These are phyloP conservation scores for Metschnikowia drakensbergensis DNA, from an alignment of 805 yeast species.

Conservation along the genomic window DNA sequence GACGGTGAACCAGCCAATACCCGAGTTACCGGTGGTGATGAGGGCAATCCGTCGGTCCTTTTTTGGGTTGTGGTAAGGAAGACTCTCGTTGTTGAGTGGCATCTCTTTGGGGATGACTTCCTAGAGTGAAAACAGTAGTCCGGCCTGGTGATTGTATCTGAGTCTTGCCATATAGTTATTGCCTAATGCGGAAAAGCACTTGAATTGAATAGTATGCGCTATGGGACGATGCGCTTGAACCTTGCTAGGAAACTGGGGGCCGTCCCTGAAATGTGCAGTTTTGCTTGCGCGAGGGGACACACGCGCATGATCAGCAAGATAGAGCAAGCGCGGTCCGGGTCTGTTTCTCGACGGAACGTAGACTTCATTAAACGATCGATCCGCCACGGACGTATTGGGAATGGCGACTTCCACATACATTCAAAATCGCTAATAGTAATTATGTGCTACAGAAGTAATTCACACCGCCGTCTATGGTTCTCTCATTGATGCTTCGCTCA, in stretches of 20 bases:
- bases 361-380: too few relatives aligned
- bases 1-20: slow-evolving; percentile 75
- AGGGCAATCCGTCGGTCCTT: slow-evolving; percentile 59
- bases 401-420: too few relatives aligned
- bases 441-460: neutral
- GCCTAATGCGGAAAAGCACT: neutral
- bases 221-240: neutral
- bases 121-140: neutral
- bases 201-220: neutral
- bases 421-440: too few relatives aligned
- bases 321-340: neutral
- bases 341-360: too few relatives aligned
- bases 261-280: slow-evolving; percentile 1
- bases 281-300: neutral
- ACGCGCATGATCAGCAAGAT: slow-evolving; percentile 1
- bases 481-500: too few relatives aligned
- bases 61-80: slow-evolving; percentile 61
- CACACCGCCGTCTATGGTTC: too few relatives aligned
- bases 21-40: slow-evolving; percentile 79
- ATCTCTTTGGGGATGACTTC: slow-evolving; percentile 1
- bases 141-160: neutral
- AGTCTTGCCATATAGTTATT: neutral
- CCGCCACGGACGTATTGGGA: too few relatives aligned
- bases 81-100: slow-evolving; percentile 16
- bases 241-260: neutral